phyloP scores from a whole-genome alignment of 208 protist genomes.

The Entamoeba dispar region DNA sequence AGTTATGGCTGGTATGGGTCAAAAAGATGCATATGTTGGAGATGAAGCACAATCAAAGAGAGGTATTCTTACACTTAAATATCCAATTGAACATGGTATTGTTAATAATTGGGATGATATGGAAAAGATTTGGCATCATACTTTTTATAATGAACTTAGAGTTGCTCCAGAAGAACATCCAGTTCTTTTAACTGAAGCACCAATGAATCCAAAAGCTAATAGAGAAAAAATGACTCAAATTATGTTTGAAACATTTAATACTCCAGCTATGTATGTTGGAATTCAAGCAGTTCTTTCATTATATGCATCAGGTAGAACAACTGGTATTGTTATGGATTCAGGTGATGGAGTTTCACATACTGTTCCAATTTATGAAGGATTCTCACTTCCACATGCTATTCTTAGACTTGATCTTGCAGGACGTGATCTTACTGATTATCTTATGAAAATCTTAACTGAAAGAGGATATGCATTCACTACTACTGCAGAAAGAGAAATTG shows the following conservation, averaged over 20 bases:
- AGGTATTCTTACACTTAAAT: conserved; percentile 18
- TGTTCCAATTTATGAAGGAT: conserved; percentile 21
- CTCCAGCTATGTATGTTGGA: conserved; percentile 26
- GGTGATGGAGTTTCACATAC: conserved; percentile 13
- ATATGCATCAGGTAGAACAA: conserved; percentile 33
- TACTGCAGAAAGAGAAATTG: background rate
- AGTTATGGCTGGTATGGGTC: background rate
- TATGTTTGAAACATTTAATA: no score
- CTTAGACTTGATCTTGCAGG: conserved; percentile 8
- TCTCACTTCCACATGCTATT: background rate
- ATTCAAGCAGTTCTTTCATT: conserved; percentile 30
- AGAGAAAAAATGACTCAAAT: no score
- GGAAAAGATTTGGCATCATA: conserved; percentile 1
- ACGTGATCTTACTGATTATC: conserved; percentile 4
- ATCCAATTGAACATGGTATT: conserved; percentile 26
- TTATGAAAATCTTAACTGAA: conserved; percentile 15
- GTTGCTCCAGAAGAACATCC: no score
- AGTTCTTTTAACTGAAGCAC: no score
- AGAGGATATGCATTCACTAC: conserved; percentile 6
- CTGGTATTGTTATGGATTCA: conserved; percentile 24
- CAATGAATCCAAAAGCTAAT: no score
- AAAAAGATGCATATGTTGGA: conserved; percentile 15
- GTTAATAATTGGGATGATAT: conserved; percentile 21
- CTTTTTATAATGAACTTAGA: no score
- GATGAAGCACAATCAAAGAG: conserved; percentile 11